Evolutionary conservation across 2,329 filamentous ascomycete genomes (phyloP).

Genomic region (Trichocomaceae sp.): DNA sequence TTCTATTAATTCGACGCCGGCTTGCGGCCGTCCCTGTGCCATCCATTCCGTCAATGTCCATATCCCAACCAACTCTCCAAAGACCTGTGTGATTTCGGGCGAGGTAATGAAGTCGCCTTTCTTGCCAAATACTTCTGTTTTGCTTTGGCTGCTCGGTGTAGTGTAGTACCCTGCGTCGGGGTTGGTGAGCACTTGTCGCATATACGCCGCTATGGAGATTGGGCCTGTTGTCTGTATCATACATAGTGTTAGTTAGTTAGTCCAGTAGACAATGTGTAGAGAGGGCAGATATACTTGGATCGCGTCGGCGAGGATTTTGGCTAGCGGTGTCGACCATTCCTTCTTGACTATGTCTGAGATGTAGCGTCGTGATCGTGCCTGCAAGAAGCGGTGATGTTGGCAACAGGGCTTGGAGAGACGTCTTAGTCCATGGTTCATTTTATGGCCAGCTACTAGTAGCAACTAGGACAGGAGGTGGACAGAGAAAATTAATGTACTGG

Average conservation of each 20-base stretch:
- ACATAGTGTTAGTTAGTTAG: not conserved
- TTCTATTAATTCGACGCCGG: conserved; percentile 82
- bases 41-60: conserved; percentile 98
- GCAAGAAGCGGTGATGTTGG: not conserved
- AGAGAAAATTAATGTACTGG: not conserved
- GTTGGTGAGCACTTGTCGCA: conserved; percentile 96
- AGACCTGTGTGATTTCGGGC: conserved; percentile 94
- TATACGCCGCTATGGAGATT: conserved; percentile 85
- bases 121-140: conserved; percentile 80
- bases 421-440: conserved; percentile 26
- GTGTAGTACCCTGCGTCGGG: conserved; percentile 93
- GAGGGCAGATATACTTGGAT: conserved; percentile 53
- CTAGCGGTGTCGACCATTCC: conserved; percentile 87
- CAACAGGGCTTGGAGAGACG: conserved; percentile 15
- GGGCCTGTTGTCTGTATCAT: conserved; percentile 71
- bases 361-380: conserved; percentile 22
- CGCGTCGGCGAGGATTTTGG: conserved; percentile 77
- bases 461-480: not conserved
- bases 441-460: not conserved
- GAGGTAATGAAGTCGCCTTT: conserved; percentile 96
- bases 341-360: conserved; percentile 39
- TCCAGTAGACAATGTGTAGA: not conserved
- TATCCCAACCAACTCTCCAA: conserved; percentile 87
- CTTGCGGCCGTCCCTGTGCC: conserved; percentile 67
- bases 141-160: conserved; percentile 63